Evolutionary conservation across 352 stramenopile species (phyloP).

Genomic region (Globisporangium polare): DNA sequence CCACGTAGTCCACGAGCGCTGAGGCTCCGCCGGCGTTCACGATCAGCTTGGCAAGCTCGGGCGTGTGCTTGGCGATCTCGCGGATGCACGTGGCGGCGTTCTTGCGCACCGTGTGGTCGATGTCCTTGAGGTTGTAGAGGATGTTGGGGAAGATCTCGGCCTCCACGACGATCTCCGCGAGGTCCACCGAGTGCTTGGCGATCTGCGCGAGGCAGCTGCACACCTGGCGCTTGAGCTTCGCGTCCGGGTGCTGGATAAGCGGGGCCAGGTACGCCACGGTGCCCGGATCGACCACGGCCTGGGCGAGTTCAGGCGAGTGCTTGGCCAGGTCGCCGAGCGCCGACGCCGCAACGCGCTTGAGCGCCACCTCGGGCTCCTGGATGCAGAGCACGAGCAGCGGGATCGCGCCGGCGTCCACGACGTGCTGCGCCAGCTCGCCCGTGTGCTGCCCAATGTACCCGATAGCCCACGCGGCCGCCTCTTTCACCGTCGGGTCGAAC

Average conservation of each 20-base stretch:
- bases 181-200: constrained; percentile 94
- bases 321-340: constrained; percentile 94
- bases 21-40: constrained; percentile 94
- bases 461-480: constrained; percentile 93
- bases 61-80: constrained; percentile 94
- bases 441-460: constrained; percentile 95
- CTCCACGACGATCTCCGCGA: constrained; percentile 95
- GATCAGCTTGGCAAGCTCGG: constrained; percentile 94
- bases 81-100: constrained; percentile 94
- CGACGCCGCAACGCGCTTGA: constrained; percentile 93
- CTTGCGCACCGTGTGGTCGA: constrained; percentile 93
- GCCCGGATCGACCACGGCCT: constrained; percentile 91
- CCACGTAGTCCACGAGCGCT: constrained; percentile 92
- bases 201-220: constrained; percentile 93
- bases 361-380: constrained; percentile 93
- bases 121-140: constrained; percentile 94
- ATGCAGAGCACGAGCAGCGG: constrained; percentile 94
- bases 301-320: constrained; percentile 92
- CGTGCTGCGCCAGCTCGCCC: constrained; percentile 89
- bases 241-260: constrained; percentile 92
- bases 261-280: constrained; percentile 93
- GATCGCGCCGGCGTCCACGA: constrained; percentile 92
- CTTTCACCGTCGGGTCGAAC: constrained; percentile 95
- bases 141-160: constrained; percentile 96
- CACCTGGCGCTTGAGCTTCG: constrained; percentile 91